Conservation (phyloP, 1,284 basidiomycete species). For the Melampsora americana region DNA sequence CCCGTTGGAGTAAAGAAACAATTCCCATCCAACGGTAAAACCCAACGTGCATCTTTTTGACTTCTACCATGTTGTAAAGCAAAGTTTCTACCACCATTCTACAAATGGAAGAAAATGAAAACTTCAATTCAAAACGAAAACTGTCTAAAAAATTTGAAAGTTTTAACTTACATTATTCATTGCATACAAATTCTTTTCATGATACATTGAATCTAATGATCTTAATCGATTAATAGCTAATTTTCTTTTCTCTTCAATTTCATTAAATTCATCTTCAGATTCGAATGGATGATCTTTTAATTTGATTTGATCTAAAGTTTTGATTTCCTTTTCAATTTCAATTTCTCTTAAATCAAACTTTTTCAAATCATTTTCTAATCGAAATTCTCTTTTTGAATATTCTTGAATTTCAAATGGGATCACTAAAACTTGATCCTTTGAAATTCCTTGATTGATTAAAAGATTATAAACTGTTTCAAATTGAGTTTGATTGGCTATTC, state of each 20-base stretch:
- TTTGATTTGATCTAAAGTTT: conserved; percentile 36
- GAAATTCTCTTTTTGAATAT: conserved; percentile 47
- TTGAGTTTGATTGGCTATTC: conserved; percentile 49
- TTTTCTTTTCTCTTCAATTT: background rate
- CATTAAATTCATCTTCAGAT: conserved; percentile 28
- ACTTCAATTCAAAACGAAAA: background rate
- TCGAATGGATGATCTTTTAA: conserved; percentile 37
- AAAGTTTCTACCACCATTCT: conserved; percentile 54
- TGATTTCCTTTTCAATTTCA: conserved; percentile 26
- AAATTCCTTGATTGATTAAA: conserved; percentile 48
- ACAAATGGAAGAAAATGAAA: background rate
- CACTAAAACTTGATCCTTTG: conserved; percentile 49
- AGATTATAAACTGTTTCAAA: conserved; percentile 49
- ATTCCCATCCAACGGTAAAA: conserved; percentile 53
- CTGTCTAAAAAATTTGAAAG: background rate
- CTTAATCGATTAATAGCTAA: conserved; percentile 48
- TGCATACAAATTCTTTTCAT: conserved; percentile 53
- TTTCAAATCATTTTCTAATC: background rate
- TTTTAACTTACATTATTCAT: conserved; percentile 52
- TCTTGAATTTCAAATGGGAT: conserved; percentile 51
- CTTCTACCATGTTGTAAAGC: conserved; percentile 51
- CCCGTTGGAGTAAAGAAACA: conserved; percentile 52
- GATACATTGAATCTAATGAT: conserved; percentile 52
- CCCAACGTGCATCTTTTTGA: conserved; percentile 51
- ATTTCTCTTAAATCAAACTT: conserved; percentile 20